phyloP scores from a whole-genome alignment of 2,329 filamentous ascomycete genomes.

The Pseudonectria foliicola region DNA sequence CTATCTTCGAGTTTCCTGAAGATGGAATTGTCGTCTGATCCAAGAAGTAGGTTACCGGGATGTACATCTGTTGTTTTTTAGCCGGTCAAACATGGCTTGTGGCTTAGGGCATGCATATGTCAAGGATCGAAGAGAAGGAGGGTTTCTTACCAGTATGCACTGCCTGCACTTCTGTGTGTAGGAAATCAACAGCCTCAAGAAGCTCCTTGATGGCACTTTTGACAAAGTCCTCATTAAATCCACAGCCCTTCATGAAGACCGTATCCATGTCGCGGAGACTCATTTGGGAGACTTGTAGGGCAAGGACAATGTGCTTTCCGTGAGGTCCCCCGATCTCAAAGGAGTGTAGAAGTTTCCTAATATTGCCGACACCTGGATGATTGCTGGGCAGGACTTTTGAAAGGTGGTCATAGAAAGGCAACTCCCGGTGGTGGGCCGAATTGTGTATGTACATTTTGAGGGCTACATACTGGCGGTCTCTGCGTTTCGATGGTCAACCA shows the following conservation, averaged over 20 bases:
- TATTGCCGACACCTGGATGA: constrained; percentile 10
- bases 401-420: constrained; percentile 8
- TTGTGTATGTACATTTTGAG: constrained; percentile 26
- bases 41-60: constrained; percentile 19
- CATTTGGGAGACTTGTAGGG: constrained; percentile 22
- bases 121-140: background rate
- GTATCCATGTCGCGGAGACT: constrained; percentile 26
- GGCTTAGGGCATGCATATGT: background rate
- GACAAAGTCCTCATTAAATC: constrained; percentile 22
- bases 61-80: constrained; percentile 16
- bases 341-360: constrained; percentile 12
- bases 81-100: too few relatives aligned
- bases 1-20: constrained; percentile 16
- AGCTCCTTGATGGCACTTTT: constrained; percentile 24
- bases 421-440: constrained; percentile 15
- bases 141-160: constrained; percentile 25
- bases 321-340: constrained; percentile 15
- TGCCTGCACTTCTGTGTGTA: constrained; percentile 25
- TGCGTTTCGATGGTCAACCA: constrained; percentile 7
- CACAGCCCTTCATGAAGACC: constrained; percentile 16
- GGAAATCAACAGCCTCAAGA: constrained; percentile 27
- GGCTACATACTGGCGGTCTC: constrained; percentile 20
- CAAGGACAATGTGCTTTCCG: constrained; percentile 14
- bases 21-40: constrained; percentile 12
- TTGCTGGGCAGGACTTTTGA: background rate